These are phyloP conservation scores for Trichocladium uniseriatum DNA, from an alignment of 495 filamentous ascomycete species.

Conservation along the genomic window DNA sequence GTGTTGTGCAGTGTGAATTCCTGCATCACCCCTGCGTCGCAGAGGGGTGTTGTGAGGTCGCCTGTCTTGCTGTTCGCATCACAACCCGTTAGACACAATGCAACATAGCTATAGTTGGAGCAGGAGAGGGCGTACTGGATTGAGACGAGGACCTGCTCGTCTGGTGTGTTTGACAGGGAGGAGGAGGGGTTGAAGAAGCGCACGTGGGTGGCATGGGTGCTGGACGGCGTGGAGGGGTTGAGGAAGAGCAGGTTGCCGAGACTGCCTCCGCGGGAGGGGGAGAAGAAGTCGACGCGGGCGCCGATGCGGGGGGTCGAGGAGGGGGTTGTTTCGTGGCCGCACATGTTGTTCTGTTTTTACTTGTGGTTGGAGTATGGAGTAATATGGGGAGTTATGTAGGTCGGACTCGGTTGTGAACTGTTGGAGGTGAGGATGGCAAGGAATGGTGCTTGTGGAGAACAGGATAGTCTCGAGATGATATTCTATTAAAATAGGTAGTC, in stretches of 20 bases:
- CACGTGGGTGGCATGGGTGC: constrained; percentile 23
- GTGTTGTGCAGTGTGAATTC: constrained; percentile 21
- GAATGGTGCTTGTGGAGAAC: too few species aligned
- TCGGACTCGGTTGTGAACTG: too few species aligned
- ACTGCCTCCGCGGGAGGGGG: background rate
- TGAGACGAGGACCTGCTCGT: constrained; percentile 17
- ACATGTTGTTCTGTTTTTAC: too few species aligned
- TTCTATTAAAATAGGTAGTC: too few species aligned
- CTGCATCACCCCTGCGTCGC: constrained; percentile 28
- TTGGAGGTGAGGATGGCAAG: too few species aligned
- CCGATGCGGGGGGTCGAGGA: constrained; percentile 21
- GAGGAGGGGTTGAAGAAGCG: constrained; percentile 10
- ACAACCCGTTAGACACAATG: too few species aligned
- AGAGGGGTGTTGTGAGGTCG: constrained; percentile 26
- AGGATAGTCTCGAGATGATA: too few species aligned
- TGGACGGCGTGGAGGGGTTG: constrained; percentile 19
- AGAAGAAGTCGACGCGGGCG: constrained; percentile 24
- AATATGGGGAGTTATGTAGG: background rate
- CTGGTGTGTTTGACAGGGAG: background rate
- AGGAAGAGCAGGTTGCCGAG: constrained; percentile 28
- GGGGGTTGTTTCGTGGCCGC: constrained; percentile 16
- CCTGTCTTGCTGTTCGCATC: constrained; percentile 35
- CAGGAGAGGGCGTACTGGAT: constrained; percentile 19
- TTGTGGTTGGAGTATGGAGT: too few species aligned
- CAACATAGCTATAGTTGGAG: background rate